Percentiles rank a stretch among this genome's conserved stretches.
Conservation (phyloP, 192 early-diverging fungal species). For the Chytriomyces sp. region DNA sequence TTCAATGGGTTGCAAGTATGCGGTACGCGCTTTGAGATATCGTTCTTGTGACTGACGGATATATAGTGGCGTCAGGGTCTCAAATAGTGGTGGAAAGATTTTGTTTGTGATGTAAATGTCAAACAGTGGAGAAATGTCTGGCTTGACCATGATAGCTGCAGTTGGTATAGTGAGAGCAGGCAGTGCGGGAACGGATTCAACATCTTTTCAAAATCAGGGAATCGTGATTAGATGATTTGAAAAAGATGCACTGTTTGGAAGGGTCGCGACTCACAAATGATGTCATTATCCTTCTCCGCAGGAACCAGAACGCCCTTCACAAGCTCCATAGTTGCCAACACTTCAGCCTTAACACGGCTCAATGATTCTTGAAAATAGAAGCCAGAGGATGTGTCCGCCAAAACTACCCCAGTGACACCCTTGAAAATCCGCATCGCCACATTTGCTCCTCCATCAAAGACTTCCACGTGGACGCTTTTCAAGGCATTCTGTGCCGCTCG, state of each 20-base stretch:
- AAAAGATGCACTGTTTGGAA: too few species aligned
- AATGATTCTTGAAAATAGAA: background rate
- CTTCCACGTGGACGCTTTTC: background rate
- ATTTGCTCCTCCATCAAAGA: background rate
- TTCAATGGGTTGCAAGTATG: background rate
- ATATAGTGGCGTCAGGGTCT: background rate
- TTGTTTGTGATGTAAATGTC: background rate
- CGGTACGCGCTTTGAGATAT: background rate
- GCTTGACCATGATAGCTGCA: slow-evolving; percentile 16
- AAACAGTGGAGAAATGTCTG: background rate
- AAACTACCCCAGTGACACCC: background rate
- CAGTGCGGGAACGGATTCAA: slow-evolving; percentile 9
- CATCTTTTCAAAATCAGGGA: background rate
- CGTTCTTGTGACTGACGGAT: background rate
- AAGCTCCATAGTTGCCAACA: background rate
- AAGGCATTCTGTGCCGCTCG: background rate
- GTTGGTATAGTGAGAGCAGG: background rate
- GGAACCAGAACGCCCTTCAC: background rate
- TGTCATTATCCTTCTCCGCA: slow-evolving; percentile 29
- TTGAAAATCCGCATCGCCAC: background rate
- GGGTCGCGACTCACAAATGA: background rate
- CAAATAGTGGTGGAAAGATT: background rate
- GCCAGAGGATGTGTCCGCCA: background rate
- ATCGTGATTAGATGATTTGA: too few species aligned
- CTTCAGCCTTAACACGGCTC: background rate